These are phyloP conservation scores for Xylariaceae sp. DNA, from an alignment of 2,329 filamentous ascomycete genomes.

Conservation along the genomic window DNA sequence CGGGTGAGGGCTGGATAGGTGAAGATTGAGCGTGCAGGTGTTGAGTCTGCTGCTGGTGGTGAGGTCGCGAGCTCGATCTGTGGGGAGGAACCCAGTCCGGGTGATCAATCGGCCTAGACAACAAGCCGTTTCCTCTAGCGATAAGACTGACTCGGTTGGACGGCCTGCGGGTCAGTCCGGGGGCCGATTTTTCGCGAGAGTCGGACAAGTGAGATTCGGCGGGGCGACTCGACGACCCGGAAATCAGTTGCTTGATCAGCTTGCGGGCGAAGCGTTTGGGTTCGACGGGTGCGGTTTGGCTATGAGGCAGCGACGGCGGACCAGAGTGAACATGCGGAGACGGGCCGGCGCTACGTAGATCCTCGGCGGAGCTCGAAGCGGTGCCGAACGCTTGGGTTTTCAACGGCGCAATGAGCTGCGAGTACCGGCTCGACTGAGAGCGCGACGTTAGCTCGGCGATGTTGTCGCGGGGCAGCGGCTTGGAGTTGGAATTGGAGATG, in stretches of 20 bases:
- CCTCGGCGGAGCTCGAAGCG: constrained; percentile 41
- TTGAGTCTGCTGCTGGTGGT: background rate
- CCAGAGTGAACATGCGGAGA: constrained; percentile 27
- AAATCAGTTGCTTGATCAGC: constrained; percentile 52
- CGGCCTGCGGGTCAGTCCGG: constrained; percentile 48
- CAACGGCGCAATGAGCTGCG: constrained; percentile 34
- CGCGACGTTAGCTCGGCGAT: constrained; percentile 47
- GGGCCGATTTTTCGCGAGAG: constrained; percentile 45
- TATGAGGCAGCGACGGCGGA: constrained; percentile 23
- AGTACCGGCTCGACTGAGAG: constrained; percentile 48
- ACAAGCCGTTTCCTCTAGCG: constrained; percentile 41
- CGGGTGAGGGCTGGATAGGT: too few relatives aligned
- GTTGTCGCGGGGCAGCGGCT: constrained; percentile 37
- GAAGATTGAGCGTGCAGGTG: constrained; percentile 23
- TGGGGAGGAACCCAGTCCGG: constrained; percentile 31
- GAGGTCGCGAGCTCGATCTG: constrained; percentile 20
- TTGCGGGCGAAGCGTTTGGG: constrained; percentile 49
- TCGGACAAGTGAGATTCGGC: constrained; percentile 32
- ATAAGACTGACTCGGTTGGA: constrained; percentile 55
- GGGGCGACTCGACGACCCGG: constrained; percentile 36
- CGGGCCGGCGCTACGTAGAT: constrained; percentile 34
- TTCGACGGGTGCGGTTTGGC: constrained; percentile 36
- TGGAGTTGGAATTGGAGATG: constrained; percentile 8
- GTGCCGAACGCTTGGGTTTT: constrained; percentile 36
- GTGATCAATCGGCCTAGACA: constrained; percentile 28